phyloP scores from a whole-genome alignment of 2,329 filamentous ascomycete species.

The Alternaria ethzedia region DNA sequence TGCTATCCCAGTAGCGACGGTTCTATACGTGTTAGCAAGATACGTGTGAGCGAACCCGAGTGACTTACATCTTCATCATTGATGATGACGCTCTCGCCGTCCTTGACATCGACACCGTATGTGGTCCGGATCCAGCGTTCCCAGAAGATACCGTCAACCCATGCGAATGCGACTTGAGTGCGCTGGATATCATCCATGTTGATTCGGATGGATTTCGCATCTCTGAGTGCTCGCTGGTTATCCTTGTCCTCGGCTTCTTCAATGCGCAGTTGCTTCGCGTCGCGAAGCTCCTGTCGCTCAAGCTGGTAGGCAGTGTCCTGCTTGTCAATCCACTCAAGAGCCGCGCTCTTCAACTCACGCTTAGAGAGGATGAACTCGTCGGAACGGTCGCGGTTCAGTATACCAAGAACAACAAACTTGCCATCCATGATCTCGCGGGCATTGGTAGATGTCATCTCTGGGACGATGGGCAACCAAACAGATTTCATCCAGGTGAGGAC shows the following conservation, averaged over 20 bases:
- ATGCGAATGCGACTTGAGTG: constrained; percentile 92
- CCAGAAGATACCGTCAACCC: constrained; percentile 98
- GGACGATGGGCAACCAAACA: constrained; percentile 94
- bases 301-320: constrained; percentile 90
- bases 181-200: constrained; percentile 86
- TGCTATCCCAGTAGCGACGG: constrained; percentile 93
- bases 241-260: constrained; percentile 95
- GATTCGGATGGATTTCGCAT: constrained; percentile 89
- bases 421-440: constrained; percentile 94
- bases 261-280: constrained; percentile 92
- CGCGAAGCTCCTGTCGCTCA: constrained; percentile 89
- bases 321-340: constrained; percentile 97
- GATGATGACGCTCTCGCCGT: constrained; percentile 92
- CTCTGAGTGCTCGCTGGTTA: constrained; percentile 83
- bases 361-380: constrained; percentile 80
- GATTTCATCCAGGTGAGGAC: constrained; percentile 93
- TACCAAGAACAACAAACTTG: constrained; percentile 91
- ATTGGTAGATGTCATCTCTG: constrained; percentile 89
- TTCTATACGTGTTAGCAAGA: constrained; percentile 62
- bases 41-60: neutral
- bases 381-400: constrained; percentile 79
- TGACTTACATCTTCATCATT: constrained; percentile 92
- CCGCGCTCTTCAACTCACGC: constrained; percentile 92
- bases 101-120: constrained; percentile 84
- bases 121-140: constrained; percentile 96